These are phyloP conservation scores for Cladosporium halotolerans DNA, from an alignment of 2,329 filamentous ascomycete species.

Conservation along the genomic window DNA sequence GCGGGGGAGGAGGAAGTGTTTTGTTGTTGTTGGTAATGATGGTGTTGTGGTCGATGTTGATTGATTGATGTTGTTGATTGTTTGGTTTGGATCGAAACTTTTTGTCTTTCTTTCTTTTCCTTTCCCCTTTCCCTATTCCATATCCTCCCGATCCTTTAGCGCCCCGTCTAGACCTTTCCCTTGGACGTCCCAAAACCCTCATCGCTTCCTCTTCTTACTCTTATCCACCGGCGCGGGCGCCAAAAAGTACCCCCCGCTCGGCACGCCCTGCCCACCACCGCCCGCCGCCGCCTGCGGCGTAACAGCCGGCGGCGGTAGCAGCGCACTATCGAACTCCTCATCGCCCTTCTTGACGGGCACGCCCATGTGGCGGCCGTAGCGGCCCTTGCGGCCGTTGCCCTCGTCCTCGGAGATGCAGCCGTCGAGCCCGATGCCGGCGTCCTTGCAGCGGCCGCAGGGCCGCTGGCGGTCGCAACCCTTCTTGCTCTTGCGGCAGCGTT, in stretches of 20 bases:
- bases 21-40: neutral
- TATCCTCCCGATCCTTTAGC: no score
- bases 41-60: neutral
- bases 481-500: conserved; percentile 98
- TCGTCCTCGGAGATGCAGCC: conserved; percentile 97
- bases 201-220: conserved; percentile 61
- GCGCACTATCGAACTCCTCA: conserved; percentile 15
- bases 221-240: conserved; percentile 44
- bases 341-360: conserved; percentile 56
- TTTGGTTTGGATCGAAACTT: neutral
- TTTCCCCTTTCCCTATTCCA: no score
- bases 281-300: conserved; percentile 16
- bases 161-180: no score
- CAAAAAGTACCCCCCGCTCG: conserved; percentile 28
- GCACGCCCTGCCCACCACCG: conserved; percentile 14
- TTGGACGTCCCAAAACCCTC: neutral
- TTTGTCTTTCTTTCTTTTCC: neutral
- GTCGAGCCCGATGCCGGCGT: conserved; percentile 87
- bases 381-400: conserved; percentile 91
- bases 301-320: conserved; percentile 10
- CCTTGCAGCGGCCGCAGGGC: conserved; percentile 89
- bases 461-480: conserved; percentile 97
- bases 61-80: neutral
- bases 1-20: neutral
- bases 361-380: conserved; percentile 70